Percentiles rank a stretch among this genome's conserved stretches.
Conservation (phyloP, 2,329 filamentous ascomycete species). For the Alternaria alternata region DNA sequence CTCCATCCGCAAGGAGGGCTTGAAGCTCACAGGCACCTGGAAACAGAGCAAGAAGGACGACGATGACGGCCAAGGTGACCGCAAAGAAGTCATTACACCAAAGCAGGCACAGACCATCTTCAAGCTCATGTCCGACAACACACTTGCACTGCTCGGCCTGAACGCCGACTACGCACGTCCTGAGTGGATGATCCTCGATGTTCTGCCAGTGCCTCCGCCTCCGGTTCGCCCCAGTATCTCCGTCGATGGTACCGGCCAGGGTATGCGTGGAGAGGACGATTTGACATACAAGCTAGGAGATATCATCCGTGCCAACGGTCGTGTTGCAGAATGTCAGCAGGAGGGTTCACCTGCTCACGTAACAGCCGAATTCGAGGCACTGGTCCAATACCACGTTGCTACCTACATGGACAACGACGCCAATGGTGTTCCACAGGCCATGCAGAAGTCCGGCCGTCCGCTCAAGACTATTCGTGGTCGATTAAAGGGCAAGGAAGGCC, state of each 20-base stretch:
- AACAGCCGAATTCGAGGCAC: constrained; percentile 84
- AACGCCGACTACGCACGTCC: constrained; percentile 95
- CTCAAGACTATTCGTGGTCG: constrained; percentile 96
- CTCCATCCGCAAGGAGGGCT: constrained; percentile 79
- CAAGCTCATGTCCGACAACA: constrained; percentile 80
- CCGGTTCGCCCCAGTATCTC: constrained; percentile 97
- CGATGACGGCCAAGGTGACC: constrained; percentile 71
- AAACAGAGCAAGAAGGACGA: constrained; percentile 76
- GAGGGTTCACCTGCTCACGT: constrained; percentile 94
- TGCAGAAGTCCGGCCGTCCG: constrained; percentile 96
- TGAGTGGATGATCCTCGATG: constrained; percentile 97
- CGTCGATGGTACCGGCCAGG: constrained; percentile 91
- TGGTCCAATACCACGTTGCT: constrained; percentile 97
- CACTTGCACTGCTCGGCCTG: constrained; percentile 85
- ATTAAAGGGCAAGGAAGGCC: constrained; percentile 98
- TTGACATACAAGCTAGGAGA: constrained; percentile 99
- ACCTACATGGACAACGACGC: constrained; percentile 99
- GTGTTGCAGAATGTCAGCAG: constrained; percentile 87
- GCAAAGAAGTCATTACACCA: constrained; percentile 83
- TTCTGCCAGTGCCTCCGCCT: constrained; percentile 92
- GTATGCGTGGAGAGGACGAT: constrained; percentile 96
- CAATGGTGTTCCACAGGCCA: constrained; percentile 88
- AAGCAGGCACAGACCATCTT: constrained; percentile 87
- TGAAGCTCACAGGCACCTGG: constrained; percentile 81
- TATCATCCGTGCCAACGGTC: constrained; percentile 96